phyloP scores from a whole-genome alignment of 495 filamentous ascomycete species.

The Aspergillus cavernicola region DNA sequence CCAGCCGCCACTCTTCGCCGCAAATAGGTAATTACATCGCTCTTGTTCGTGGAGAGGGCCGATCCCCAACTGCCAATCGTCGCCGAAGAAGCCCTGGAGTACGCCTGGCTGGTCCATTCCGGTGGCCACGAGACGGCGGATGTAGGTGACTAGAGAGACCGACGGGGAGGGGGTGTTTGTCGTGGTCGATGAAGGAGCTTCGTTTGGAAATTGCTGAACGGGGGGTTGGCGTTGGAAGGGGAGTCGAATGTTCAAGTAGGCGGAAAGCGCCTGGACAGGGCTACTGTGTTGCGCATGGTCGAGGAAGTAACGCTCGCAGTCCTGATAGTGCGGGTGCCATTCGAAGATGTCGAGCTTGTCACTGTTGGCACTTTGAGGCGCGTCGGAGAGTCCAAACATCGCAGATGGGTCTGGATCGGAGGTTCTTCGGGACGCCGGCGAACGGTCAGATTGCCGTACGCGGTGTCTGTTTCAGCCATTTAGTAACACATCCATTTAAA shows the following conservation, averaged over 20 bases:
- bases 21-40: constrained; percentile 90
- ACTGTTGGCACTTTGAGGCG: constrained; percentile 33
- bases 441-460: constrained; percentile 14
- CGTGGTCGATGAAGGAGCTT: constrained; percentile 28
- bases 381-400: constrained; percentile 36
- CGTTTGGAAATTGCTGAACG: constrained; percentile 15
- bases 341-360: constrained; percentile 73
- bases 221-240: constrained; percentile 45
- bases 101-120: constrained; percentile 83
- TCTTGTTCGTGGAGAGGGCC: constrained; percentile 84
- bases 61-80: constrained; percentile 79
- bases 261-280: constrained; percentile 81
- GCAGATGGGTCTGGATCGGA: constrained; percentile 33
- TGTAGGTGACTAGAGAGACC: constrained; percentile 80
- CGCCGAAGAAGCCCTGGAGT: constrained; percentile 91
- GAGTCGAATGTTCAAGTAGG: constrained; percentile 81
- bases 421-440: constrained; percentile 26
- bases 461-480: constrained; percentile 14
- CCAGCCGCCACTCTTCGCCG: constrained; percentile 89
- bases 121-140: constrained; percentile 85
- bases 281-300: constrained; percentile 84
- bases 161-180: too few species aligned
- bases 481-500: constrained; percentile 10
- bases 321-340: constrained; percentile 91
- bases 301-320: constrained; percentile 88